A percentile compares a stretch with the other conserved stretches of the same genome.
phyloP scores from a whole-genome alignment of 2,329 filamentous ascomycete species.

The Mariannaea sp. region DNA sequence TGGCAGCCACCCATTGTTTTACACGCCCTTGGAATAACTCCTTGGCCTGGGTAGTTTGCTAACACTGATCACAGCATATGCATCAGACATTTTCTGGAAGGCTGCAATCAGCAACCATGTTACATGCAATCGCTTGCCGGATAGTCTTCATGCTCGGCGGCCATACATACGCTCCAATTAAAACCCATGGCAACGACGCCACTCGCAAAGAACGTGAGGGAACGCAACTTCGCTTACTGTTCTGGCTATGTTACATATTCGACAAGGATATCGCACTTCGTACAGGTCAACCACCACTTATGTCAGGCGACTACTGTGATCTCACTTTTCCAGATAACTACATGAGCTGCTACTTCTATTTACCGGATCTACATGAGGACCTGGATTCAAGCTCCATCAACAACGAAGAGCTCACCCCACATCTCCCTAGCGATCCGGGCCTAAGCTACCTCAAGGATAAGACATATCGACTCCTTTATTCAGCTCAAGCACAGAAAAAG shows the following conservation, averaged over 20 bases:
- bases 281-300: constrained; percentile 55
- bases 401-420: constrained; percentile 31
- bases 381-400: not conserved
- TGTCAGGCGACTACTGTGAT: constrained; percentile 15
- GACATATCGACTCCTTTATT: constrained; percentile 53
- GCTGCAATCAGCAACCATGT: constrained; percentile 49
- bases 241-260: constrained; percentile 58
- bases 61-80: constrained; percentile 41
- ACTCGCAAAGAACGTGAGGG: constrained; percentile 32
- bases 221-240: constrained; percentile 47
- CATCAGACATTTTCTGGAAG: constrained; percentile 52
- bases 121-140: constrained; percentile 50
- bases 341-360: constrained; percentile 29
- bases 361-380: constrained; percentile 11
- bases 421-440: constrained; percentile 51
- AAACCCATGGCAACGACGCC: constrained; percentile 12
- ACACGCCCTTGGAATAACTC: too few relatives aligned
- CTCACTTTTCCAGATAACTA: constrained; percentile 45
- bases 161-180: constrained; percentile 38
- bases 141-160: constrained; percentile 54
- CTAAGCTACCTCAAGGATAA: constrained; percentile 57
- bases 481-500: constrained; percentile 51
- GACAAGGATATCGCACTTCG: constrained; percentile 61
- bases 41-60: not conserved
- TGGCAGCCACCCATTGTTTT: too few relatives aligned